Conservation (phyloP, 2,329 filamentous ascomycete species). For the Tolypocladium sp. region DNA sequence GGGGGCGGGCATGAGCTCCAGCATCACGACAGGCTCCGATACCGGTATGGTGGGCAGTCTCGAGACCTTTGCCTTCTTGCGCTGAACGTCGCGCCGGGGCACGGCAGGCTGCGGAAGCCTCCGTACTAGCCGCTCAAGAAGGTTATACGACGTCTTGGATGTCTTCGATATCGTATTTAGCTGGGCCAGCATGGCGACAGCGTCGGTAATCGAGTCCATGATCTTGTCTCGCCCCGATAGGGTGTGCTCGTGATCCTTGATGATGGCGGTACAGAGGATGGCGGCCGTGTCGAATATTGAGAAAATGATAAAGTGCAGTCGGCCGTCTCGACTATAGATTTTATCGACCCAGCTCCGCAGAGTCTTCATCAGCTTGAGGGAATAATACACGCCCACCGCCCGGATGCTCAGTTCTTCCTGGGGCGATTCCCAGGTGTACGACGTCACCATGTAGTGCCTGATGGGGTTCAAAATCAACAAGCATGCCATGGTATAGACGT, state of each 20-base stretch:
- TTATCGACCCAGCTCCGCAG: slow-evolving; percentile 31
- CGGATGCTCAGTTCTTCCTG: slow-evolving; percentile 25
- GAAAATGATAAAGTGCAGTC: slow-evolving; percentile 42
- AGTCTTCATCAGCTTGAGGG: slow-evolving; percentile 29
- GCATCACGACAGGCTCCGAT: background rate
- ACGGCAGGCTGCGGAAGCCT: slow-evolving; percentile 12
- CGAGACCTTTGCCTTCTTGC: slow-evolving; percentile 1
- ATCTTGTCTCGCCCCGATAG: slow-evolving; percentile 31
- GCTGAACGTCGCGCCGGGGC: background rate
- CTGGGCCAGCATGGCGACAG: slow-evolving; percentile 21
- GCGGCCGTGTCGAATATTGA: slow-evolving; percentile 41
- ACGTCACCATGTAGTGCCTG: slow-evolving; percentile 33
- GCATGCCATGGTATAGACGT: slow-evolving; percentile 33
- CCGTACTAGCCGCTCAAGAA: slow-evolving; percentile 18
- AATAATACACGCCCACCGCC: slow-evolving; percentile 29
- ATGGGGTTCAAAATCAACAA: slow-evolving; percentile 37
- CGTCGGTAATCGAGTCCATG: slow-evolving; percentile 23
- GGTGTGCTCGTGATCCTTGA: slow-evolving; percentile 32
- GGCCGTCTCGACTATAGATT: slow-evolving; percentile 33
- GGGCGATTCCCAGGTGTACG: slow-evolving; percentile 14
- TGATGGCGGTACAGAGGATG: slow-evolving; percentile 37
- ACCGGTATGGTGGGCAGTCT: background rate
- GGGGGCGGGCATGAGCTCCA: background rate
- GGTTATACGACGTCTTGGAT: slow-evolving; percentile 23
- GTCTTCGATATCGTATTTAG: slow-evolving; percentile 21